Evolutionary conservation across 2,329 filamentous ascomycete genomes (phyloP), one percentile per base, ranked within the genome.

Genomic region (Alternaria consortialis): DNA sequence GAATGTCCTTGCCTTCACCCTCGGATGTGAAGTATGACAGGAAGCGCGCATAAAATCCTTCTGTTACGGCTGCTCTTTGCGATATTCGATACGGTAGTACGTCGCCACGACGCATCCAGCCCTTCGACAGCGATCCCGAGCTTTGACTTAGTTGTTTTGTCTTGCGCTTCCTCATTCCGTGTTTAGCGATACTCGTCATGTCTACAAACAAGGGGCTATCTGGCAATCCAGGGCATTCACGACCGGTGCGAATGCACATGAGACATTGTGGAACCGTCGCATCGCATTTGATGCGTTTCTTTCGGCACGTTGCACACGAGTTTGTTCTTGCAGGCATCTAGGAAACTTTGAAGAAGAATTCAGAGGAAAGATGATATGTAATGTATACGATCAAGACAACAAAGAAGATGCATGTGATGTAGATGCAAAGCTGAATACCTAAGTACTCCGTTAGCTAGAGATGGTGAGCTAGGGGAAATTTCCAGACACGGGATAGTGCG

Each of bases 241-340:
- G 64, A 8, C 20, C 20, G 20, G 20, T 20, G 20, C 20, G 20
- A 20, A 20, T 20, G 52, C 74, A 76, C 70, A 74, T 74, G 2
- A 71, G 58, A 55, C 74, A 77, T 43, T 72, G 51, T 7, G 74
- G 74, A 3, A 74, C 56, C 5, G 71, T 75, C 12, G 66, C 71
- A 52, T 77, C 74, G 63, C 73, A 77, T 65, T 69, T 74, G 23
- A 77, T 76, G 25, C 74, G 70, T 60, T 73, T 75, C 53, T 69
- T 68, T 29, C 73, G 72, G 51, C 74, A 78, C n/a, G 53, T 55
- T 7, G 63, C 68, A 48, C 73, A 76, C 12, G 72, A 63, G 43
- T 68, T 71, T 17, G 67, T 75, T 57, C 73, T 64, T 20, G 67
- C 34, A 31, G 71, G 67, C 72, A 76, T 75, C 8, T n/a, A 25